A percentile compares a stretch with the other conserved stretches of the same genome.
Conservation (phyloP, 495 filamentous ascomycete species). For the Daldinia childiae region DNA sequence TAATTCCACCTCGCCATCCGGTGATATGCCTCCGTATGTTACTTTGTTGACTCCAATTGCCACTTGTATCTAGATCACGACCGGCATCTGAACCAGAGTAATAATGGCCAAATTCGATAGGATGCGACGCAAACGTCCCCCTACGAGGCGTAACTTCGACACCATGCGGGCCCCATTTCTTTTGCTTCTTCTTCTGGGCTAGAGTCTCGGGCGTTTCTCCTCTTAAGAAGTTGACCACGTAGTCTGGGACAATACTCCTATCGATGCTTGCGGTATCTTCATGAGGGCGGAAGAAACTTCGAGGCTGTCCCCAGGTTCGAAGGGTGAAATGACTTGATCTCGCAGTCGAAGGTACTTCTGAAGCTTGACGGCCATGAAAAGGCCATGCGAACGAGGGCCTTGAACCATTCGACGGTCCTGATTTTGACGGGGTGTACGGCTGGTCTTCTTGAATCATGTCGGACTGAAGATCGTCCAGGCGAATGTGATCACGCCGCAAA, state of each 20-base stretch:
- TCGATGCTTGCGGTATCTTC: constrained; percentile 48
- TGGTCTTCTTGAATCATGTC: constrained; percentile 25
- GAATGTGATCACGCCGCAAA: constrained; percentile 40
- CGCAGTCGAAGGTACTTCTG: constrained; percentile 41
- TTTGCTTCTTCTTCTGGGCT: constrained; percentile 52
- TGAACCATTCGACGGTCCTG: constrained; percentile 33
- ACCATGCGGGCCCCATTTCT: constrained; percentile 46
- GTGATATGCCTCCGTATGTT: constrained; percentile 41
- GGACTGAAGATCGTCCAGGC: constrained; percentile 31
- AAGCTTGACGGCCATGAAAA: constrained; percentile 41
- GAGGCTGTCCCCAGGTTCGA: constrained; percentile 43
- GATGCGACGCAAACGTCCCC: constrained; percentile 46
- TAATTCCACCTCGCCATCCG: constrained; percentile 55
- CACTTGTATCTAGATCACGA: constrained; percentile 27
- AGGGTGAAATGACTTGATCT: constrained; percentile 45
- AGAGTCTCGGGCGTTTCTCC: constrained; percentile 56
- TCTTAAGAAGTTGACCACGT: constrained; percentile 57
- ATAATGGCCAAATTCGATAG: constrained; percentile 49
- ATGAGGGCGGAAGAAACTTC: constrained; percentile 41
- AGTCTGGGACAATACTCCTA: constrained; percentile 55
- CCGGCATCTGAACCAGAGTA: constrained; percentile 11
- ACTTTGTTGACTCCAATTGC: constrained; percentile 37
- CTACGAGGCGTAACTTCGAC: constrained; percentile 44
- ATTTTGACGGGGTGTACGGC: constrained; percentile 32
- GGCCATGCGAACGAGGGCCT: constrained; percentile 45